Conservation (phyloP, 371 early-diverging fungal species). For the Conidiobolus incongruus region DNA sequence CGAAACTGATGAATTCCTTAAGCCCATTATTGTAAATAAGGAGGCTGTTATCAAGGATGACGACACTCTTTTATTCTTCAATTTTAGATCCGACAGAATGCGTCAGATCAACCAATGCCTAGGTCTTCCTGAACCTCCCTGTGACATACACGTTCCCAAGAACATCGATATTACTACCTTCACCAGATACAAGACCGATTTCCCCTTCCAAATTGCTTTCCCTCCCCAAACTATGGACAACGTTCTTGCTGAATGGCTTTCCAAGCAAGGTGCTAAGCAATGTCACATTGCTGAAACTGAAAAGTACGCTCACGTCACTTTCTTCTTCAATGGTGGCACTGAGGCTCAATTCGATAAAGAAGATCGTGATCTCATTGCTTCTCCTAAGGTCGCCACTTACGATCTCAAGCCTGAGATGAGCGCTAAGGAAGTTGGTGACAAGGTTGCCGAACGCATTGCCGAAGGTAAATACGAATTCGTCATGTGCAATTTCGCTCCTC, state of each 20-base stretch:
- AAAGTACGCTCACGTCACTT: slow-evolving; percentile 99
- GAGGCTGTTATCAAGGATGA: slow-evolving; percentile 52
- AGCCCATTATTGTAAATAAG: slow-evolving; percentile 75
- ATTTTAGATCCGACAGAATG: slow-evolving; percentile 98
- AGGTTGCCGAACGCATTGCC: slow-evolving; percentile 66
- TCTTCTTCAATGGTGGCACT: slow-evolving; percentile 99
- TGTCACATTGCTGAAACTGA: slow-evolving; percentile 98
- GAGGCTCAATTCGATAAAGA: slow-evolving; percentile 77
- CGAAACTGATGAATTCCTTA: slow-evolving; percentile 96
- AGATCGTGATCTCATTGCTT: slow-evolving; percentile 73
- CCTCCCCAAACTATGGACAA: slow-evolving; percentile 90
- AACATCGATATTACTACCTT: slow-evolving; percentile 71
- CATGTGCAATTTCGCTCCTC: slow-evolving; percentile 99
- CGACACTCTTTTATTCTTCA: slow-evolving; percentile 81
- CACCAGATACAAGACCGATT: slow-evolving; percentile 96
- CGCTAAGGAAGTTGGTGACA: slow-evolving; percentile 66
- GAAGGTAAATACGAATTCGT: slow-evolving; percentile 77
- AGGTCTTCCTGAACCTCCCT: slow-evolving; percentile 75
- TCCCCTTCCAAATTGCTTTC: slow-evolving; percentile 80
- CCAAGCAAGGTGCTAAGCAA: slow-evolving; percentile 63
- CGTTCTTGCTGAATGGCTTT: slow-evolving; percentile 92
- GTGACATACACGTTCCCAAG: slow-evolving; percentile 53
- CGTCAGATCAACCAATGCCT: slow-evolving; percentile 83
- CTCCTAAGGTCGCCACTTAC: slow-evolving; percentile 94
- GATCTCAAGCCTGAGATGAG: slow-evolving; percentile 94